Percentiles rank a stretch among this genome's conserved stretches.
Conservation (phyloP, 805 yeast genomes). For the Yarrowia alimentaria region DNA sequence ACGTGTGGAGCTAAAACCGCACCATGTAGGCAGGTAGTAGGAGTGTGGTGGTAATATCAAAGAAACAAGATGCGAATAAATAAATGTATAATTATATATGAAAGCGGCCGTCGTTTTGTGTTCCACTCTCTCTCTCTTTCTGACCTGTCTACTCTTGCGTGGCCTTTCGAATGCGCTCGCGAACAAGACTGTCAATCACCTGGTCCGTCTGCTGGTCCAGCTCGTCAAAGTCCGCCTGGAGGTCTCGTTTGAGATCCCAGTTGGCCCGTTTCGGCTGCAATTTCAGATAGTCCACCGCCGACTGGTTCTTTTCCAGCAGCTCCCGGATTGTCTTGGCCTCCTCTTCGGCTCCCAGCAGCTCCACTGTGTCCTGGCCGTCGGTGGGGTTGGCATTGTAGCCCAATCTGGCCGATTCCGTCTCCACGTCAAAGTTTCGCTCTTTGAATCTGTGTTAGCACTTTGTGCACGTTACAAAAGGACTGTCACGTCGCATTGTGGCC, state of each 20-base stretch:
- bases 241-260: conserved; percentile 35
- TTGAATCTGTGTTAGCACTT: conserved; percentile 26
- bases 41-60: too few species aligned
- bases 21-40: too few species aligned
- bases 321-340: conserved; percentile 21
- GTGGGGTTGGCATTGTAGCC: conserved; percentile 37
- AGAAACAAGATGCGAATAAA: conserved; percentile 3
- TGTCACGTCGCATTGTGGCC: too few species aligned
- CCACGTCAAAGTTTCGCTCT: conserved; percentile 37
- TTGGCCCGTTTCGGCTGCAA: conserved; percentile 29
- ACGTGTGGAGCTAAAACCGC: too few species aligned
- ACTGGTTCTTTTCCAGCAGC: conserved; percentile 30
- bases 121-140: not conserved
- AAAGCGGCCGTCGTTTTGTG: too few species aligned
- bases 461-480: too few species aligned
- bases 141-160: too few species aligned
- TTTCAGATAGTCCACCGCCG: conserved; percentile 31
- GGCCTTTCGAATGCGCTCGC: conserved; percentile 37
- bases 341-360: conserved; percentile 38
- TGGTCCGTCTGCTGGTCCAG: conserved; percentile 47
- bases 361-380: conserved; percentile 42
- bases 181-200: conserved; percentile 43
- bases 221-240: conserved; percentile 43
- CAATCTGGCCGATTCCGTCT: conserved; percentile 34
- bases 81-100: conserved; percentile 2